Conservation (phyloP, 208 protist species). For the Endotrypanum monterogeii region DNA sequence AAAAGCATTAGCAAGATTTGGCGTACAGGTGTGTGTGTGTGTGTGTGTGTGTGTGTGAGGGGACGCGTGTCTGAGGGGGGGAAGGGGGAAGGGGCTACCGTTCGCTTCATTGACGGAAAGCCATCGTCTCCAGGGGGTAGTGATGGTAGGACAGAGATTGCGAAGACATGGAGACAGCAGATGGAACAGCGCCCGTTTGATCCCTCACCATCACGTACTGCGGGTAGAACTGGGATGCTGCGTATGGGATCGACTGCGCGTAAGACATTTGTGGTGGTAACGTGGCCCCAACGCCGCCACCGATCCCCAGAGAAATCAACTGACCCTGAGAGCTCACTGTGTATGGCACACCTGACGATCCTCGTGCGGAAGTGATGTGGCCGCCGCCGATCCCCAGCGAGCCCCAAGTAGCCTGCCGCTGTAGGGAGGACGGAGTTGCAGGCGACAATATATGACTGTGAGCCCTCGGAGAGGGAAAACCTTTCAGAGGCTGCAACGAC, state of each 20-base stretch:
- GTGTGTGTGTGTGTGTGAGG: too few relatives aligned
- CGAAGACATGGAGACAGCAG: neutral
- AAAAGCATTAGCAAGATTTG: too few relatives aligned
- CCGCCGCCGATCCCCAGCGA: neutral
- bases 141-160: neutral
- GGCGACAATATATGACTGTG: neutral
- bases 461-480: neutral
- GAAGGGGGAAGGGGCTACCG: neutral
- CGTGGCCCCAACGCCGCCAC: neutral
- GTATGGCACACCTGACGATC: slow-evolving; percentile 1
- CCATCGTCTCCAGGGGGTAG: slow-evolving; percentile 9
- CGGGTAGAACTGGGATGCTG: neutral
- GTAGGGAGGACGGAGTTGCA: neutral
- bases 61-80: too few relatives aligned
- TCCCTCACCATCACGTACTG: slow-evolving; percentile 22
- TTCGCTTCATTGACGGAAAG: neutral
- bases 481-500: neutral
- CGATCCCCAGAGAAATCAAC: slow-evolving; percentile 1
- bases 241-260: neutral
- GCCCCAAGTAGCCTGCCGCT: neutral
- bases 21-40: too few relatives aligned
- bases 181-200: slow-evolving; percentile 12
- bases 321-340: slow-evolving; percentile 26
- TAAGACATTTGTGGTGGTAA: neutral
- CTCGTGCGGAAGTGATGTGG: neutral